A percentile compares a stretch with the other conserved stretches of the same genome.
Evolutionary conservation across 2,329 filamentous ascomycete genomes (phyloP).

Genomic region (Mycogone perniciosa): DNA sequence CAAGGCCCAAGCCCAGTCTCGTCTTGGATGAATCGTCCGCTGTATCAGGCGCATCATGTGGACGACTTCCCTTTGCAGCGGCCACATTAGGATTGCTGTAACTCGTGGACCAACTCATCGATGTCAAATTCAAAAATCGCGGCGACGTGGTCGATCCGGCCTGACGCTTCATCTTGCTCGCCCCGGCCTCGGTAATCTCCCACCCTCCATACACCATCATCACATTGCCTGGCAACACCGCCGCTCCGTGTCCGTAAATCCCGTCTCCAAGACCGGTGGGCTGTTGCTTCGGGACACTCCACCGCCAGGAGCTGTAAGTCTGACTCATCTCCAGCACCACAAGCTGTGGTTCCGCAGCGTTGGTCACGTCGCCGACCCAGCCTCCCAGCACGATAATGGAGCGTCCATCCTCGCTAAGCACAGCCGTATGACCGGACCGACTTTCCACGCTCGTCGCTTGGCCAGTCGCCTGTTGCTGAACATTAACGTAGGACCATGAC

Average conservation of each 20-base stretch:
- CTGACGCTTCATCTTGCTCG: conserved; percentile 30
- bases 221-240: conserved; percentile 57
- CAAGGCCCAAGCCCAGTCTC: conserved; percentile 53
- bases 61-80: neutral
- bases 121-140: conserved; percentile 53
- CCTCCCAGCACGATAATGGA: conserved; percentile 78
- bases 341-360: conserved; percentile 75
- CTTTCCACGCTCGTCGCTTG: conserved; percentile 57
- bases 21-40: conserved; percentile 16
- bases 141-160: conserved; percentile 19
- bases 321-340: conserved; percentile 69
- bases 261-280: conserved; percentile 33
- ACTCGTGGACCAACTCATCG: conserved; percentile 44
- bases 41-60: conserved; percentile 20
- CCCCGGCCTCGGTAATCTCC: conserved; percentile 34
- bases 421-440: conserved; percentile 80
- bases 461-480: conserved; percentile 39
- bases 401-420: conserved; percentile 71
- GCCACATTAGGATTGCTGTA: conserved; percentile 41
- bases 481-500: conserved; percentile 73
- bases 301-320: conserved; percentile 69
- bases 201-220: conserved; percentile 64
- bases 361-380: conserved; percentile 79
- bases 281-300: conserved; percentile 54
- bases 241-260: conserved; percentile 58